Evolutionary conservation across 2,329 filamentous ascomycete genomes (phyloP), one percentile per base, ranked within the genome.

Genomic region (Pseudogymnoascus sp.): DNA sequence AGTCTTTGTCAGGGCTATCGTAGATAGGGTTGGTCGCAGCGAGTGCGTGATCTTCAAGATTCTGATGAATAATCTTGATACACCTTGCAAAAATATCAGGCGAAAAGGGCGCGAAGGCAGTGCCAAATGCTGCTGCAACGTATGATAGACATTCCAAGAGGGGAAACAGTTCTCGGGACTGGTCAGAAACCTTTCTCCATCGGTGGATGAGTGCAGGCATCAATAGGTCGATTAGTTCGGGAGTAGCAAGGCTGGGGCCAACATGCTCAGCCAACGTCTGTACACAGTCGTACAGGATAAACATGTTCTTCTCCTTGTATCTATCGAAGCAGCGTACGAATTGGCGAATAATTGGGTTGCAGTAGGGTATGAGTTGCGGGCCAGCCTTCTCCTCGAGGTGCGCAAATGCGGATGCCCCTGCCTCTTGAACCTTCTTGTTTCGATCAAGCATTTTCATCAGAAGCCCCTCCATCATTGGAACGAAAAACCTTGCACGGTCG

Each of bases 221-320:
- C 62, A 99, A 81, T 67, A 91, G 81, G 64, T 88, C 83, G 39
- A 92, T 86, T n/a, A 96, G 82, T 59, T 92, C 84, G 6, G 88
- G 88, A 64, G 85, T 81, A n/a, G 91, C 88, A 65, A 99, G 79
- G 34, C 88, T 85, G 6, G 87, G 85, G 9, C 91, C 91, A 60
- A 97, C 88, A 70, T 91, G 88, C 74, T 99, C 94, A 3, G 94
- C 94, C 62, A 99, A 79, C 0, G 94, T 99, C 76, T 99, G 94
- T 34, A 99, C 90, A 73, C 94, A 97, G 76, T 99, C 94, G 77
- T 99, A 99, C 34, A 99, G 83, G 60, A 97, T 95, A 77, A 95
- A 97, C 85, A 97, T 97, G 77, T 99, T 99, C 70, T 91, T 88
- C 74, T 97, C 93, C 80, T 99, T 97, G 83, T 97, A 99, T 75